Conservation (phyloP, 108 stramenopile species). For the Heterococcus sp. region DNA sequence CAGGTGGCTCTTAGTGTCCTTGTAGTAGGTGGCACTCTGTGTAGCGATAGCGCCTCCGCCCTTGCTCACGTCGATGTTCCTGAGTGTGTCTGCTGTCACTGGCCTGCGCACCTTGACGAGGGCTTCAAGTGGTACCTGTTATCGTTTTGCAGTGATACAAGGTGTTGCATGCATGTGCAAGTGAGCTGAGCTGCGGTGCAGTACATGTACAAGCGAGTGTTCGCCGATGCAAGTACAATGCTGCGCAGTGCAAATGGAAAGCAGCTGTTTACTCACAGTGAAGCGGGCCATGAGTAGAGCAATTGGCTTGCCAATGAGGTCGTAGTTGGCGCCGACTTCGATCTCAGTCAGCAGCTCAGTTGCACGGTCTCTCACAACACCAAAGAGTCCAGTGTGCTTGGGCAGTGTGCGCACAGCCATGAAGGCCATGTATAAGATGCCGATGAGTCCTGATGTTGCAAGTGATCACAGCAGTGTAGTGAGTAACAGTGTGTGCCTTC, state of each 20-base stretch:
- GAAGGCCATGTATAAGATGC: slow-evolving; percentile 44
- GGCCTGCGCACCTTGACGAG: neutral
- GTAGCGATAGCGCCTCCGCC: neutral
- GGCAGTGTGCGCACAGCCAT: slow-evolving; percentile 44
- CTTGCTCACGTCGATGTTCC: neutral
- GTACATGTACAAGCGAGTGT: neutral
- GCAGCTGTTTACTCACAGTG: neutral
- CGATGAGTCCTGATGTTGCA: too few relatives aligned
- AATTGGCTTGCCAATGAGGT: neutral
- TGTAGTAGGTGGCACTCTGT: neutral
- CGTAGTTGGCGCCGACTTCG: neutral
- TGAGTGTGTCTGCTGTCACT: neutral
- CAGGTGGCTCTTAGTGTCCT: neutral
- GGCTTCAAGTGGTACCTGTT: neutral
- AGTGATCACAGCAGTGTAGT: too few relatives aligned
- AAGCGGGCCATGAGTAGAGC: neutral
- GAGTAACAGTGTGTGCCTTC: too few relatives aligned
- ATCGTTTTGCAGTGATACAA: neutral
- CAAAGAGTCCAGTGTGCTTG: slow-evolving; percentile 39
- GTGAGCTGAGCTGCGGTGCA: neutral
- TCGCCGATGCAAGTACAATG: too few relatives aligned
- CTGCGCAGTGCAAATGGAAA: too few relatives aligned
- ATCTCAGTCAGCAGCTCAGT: slow-evolving; percentile 48
- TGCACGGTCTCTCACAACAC: slow-evolving; percentile 46
- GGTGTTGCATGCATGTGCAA: neutral